Base-by-base conservation (phyloP, 257 asterid genomes). In the Jacaranda copaia region DNA sequence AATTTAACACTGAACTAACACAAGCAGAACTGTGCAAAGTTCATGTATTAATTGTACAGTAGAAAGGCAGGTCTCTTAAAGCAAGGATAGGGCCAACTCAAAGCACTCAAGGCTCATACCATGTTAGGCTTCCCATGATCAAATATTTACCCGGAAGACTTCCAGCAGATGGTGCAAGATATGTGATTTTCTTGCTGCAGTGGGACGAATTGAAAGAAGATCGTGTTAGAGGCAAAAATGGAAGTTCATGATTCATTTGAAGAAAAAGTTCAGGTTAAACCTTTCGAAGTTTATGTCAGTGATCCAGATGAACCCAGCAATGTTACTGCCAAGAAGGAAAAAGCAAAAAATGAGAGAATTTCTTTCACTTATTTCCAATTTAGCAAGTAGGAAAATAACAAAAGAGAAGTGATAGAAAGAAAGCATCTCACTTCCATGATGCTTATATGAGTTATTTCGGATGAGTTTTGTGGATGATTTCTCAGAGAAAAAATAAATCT, bases 291-390 rank as follows among this genome's bases (percentile, higher is more conserved):
- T 92, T 11, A 96, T 81, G 77, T 93, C 98, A 1, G 97, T 88
- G 82, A 96, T 86, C 85, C 93, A 93, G 84, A 96, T 88, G 93
- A 90, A 96, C 73, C 99, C 98, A 72, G 98, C 99, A 80, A 96
- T 90, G 73, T 93, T 91, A 81, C 99, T 91, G 84, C 60, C 81
- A 70, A 73, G 39, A 79, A 42, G 45, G 69, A 6, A 69, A 56
- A 68, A 36, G 48, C 5, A 39, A 81, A 72, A 38, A 53, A 62
- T 59, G 58, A 77, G 79, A 65, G 16, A 65, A 19, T 7, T 16
- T 40, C 14, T 5, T 10, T 45, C 43, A 42, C 63, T 13, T 7
- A 0, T 7, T 25, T 63, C 15, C 36, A 38, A 45, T 35, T 13
- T 15, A 6, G 55, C 11, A 69, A 25, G 51, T 65, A 15, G 9